phyloP scores from a whole-genome alignment of 164 flowering plant species.

The Berberis vulgaris region DNA sequence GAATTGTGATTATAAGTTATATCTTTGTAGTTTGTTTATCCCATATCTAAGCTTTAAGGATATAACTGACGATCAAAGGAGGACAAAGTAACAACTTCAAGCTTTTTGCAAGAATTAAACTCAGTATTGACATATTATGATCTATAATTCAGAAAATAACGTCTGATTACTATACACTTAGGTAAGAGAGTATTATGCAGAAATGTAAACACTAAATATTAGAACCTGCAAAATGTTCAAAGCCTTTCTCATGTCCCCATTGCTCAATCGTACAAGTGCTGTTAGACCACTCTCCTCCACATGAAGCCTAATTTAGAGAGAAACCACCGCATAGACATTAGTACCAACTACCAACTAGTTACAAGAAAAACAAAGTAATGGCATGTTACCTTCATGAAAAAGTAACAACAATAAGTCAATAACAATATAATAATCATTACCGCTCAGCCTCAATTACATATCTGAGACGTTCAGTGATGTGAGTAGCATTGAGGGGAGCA shows the following conservation, averaged over 20 bases:
- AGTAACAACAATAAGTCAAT: too few species aligned
- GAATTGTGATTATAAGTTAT: too few species aligned
- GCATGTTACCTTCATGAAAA: too few species aligned
- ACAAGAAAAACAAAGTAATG: neutral
- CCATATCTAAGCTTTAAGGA: too few species aligned
- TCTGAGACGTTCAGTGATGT: constrained; percentile 75
- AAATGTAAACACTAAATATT: neutral
- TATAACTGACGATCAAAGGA: too few species aligned
- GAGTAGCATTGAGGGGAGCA: constrained; percentile 80
- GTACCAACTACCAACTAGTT: neutral
- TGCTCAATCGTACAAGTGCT: constrained; percentile 86
- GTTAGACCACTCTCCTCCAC: constrained; percentile 72
- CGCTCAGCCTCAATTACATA: constrained; percentile 73
- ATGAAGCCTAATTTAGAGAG: constrained; percentile 49
- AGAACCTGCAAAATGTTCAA: constrained; percentile 93
- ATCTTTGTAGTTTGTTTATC: too few species aligned
- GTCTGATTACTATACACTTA: neutral
- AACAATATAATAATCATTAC: constrained; percentile 19
- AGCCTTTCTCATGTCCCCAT: constrained; percentile 98
- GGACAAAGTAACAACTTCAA: too few species aligned
- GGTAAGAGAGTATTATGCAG: neutral
- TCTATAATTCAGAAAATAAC: too few species aligned
- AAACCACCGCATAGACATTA: constrained; percentile 2
- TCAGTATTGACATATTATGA: too few species aligned
- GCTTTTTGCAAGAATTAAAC: too few species aligned